A percentile compares a stretch with the other conserved stretches of the same genome.
Evolutionary conservation across 2,329 filamentous ascomycete genomes (phyloP).

Genomic region (Colletotrichum gigasporum): DNA sequence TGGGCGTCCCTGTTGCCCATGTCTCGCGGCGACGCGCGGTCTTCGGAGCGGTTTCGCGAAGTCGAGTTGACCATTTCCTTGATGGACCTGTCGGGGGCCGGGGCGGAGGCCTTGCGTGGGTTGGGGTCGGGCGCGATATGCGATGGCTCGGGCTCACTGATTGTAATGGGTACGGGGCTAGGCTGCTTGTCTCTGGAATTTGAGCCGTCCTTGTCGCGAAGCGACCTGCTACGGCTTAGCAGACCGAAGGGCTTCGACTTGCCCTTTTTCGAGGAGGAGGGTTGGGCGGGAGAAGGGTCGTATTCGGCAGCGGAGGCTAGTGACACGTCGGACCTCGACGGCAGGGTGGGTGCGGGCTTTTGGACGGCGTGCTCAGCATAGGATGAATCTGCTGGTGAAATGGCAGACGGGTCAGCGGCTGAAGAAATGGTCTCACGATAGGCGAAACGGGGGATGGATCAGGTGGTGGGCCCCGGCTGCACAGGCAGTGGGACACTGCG

Average conservation of each 20-base stretch:
- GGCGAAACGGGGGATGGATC: conserved; percentile 33
- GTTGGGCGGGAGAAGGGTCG: conserved; percentile 45
- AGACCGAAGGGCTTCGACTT: conserved; percentile 66
- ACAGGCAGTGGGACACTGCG: conserved; percentile 29
- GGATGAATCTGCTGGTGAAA: conserved; percentile 39
- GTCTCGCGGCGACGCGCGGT: conserved; percentile 65
- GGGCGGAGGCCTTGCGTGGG: conserved; percentile 69
- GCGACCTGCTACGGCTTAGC: conserved; percentile 61
- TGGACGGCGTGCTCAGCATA: conserved; percentile 46
- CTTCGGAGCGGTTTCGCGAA: conserved; percentile 76
- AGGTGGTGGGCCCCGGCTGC: conserved; percentile 26
- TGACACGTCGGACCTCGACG: conserved; percentile 63
- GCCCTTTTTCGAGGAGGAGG: conserved; percentile 52
- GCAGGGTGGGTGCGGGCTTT: conserved; percentile 50
- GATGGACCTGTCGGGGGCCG: conserved; percentile 72
- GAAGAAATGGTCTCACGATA: conserved; percentile 32
- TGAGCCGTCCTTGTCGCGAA: conserved; percentile 52
- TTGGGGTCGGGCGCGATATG: conserved; percentile 41
- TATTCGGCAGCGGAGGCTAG: conserved; percentile 58
- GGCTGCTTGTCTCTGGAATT: conserved; percentile 46
- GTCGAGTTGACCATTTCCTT: conserved; percentile 74
- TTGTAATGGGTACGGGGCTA: conserved; percentile 38
- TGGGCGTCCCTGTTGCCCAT: conserved; percentile 52
- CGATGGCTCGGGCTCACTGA: conserved; percentile 48
- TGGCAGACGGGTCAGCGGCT: conserved; percentile 22